Base-by-base conservation (phyloP, 2,329 filamentous ascomycete genomes). In the Xylaria sp. region DNA sequence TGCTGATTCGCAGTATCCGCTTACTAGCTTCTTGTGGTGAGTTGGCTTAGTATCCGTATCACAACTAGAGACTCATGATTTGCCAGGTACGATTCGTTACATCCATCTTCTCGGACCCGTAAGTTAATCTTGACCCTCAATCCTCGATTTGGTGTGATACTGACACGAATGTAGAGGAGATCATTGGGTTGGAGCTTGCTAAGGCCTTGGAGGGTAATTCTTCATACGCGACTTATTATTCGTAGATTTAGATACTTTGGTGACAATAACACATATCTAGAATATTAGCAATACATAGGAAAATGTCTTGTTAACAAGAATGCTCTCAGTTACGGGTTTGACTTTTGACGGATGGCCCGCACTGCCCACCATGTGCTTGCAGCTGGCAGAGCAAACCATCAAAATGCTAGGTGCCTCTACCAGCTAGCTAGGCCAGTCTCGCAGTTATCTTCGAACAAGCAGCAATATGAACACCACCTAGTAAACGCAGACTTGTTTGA, bases 11-110 rank as follows among this genome's bases (percentile, higher is more conserved):
- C 72, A 79, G 15, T 66, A 83, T 3, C 82, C 83, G 41, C 79
- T 83, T 41, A 87, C 91, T 72, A 89, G 87, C 55, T 94, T 88
- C 77, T 73, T 93, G 77, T 94, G 92, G 91, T 92, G 55, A 69
- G 76, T 25, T 25, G 23, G 23, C 23, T 25, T 3, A 25, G 3
- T 25, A 25, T 25, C 23, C 23, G 23, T 25, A 3, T 25, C 10
- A 32, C 18, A 12, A 23, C 48, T 48, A 57, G 12, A 28, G 20
- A 37, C 68, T 70, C 9, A 73, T 52, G 28, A 2, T 15, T 7
- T 25, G 32, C 20, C n/a, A 82, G 81, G 81, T 86, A 85, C 74
- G 92, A 95, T 79, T 87, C 90, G 76, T 78, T 94, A 76, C 92
- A 95, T 81, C 91, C 91, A 0, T 90, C 89, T 37, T 85, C 89